Evolutionary conservation across 2,329 filamentous ascomycete species (phyloP).

Genomic region (Fusarium sp.): DNA sequence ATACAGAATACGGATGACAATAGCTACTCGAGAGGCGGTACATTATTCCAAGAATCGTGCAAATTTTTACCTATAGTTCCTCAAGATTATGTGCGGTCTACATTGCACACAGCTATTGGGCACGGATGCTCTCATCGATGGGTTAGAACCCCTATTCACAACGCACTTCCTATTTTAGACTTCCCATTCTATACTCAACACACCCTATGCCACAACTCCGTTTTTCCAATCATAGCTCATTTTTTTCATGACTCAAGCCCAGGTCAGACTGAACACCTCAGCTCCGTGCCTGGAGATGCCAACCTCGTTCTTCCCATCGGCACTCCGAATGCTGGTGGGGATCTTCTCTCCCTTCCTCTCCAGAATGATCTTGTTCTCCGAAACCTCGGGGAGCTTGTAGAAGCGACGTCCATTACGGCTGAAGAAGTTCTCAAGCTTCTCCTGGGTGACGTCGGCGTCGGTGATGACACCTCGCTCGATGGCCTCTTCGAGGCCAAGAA

Average conservation of each 20-base stretch:
- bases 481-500: slow-evolving; percentile 70
- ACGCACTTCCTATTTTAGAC: slow-evolving; percentile 3
- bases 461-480: slow-evolving; percentile 63
- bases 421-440: slow-evolving; percentile 65
- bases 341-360: slow-evolving; percentile 56
- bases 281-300: slow-evolving; percentile 55
- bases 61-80: neutral
- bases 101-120: neutral
- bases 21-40: slow-evolving; percentile 6
- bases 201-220: neutral
- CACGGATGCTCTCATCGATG: neutral
- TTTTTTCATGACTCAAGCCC: slow-evolving; percentile 36
- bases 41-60: neutral
- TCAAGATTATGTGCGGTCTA: neutral
- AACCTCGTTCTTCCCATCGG: slow-evolving; percentile 54
- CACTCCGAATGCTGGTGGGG: slow-evolving; percentile 50
- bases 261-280: slow-evolving; percentile 55
- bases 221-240: neutral
- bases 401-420: slow-evolving; percentile 64
- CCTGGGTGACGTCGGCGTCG: slow-evolving; percentile 64
- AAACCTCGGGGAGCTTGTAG: slow-evolving; percentile 55
- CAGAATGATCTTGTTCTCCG: slow-evolving; percentile 47
- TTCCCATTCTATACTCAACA: neutral
- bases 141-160: neutral
- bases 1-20: neutral